Percentiles rank a stretch among this genome's conserved stretches.
Conservation (phyloP, 495 filamentous ascomycete species). For the Cercophora scortea region DNA sequence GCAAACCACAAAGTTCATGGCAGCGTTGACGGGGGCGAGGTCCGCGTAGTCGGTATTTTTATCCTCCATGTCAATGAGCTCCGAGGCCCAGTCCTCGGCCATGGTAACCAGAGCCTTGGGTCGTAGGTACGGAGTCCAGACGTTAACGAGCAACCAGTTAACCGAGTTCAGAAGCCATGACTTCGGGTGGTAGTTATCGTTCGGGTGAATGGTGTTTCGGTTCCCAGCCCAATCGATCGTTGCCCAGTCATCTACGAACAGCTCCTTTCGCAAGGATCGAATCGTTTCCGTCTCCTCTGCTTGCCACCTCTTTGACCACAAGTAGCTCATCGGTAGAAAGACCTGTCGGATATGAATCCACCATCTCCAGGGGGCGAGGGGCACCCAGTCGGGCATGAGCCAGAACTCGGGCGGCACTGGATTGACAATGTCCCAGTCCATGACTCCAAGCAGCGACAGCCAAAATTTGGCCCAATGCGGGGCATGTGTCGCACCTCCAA, state of each 20-base stretch:
- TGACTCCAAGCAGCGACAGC: conserved; percentile 75
- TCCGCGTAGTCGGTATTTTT: conserved; percentile 83
- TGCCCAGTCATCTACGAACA: conserved; percentile 75
- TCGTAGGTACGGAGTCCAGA: conserved; percentile 71
- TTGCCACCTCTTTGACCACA: conserved; percentile 73
- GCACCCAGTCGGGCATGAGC: conserved; percentile 93
- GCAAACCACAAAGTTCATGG: conserved; percentile 79
- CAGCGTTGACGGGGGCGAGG: conserved; percentile 80
- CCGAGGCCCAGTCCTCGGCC: conserved; percentile 64
- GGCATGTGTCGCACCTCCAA: conserved; percentile 76
- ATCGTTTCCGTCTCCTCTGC: conserved; percentile 65
- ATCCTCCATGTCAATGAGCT: conserved; percentile 78
- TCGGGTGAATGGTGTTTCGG: conserved; percentile 71
- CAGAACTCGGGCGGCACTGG: conserved; percentile 89
- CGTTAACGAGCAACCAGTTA: conserved; percentile 67
- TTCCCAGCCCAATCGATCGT: conserved; percentile 67
- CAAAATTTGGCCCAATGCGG: conserved; percentile 97
- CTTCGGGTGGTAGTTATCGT: conserved; percentile 92
- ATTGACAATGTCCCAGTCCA: conserved; percentile 87
- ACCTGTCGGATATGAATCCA: conserved; percentile 97
- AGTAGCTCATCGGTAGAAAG: conserved; percentile 83
- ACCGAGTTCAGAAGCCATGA: conserved; percentile 67
- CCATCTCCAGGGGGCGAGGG: conserved; percentile 93
- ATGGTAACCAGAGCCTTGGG: conserved; percentile 45
- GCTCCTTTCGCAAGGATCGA: conserved; percentile 65